Evolutionary conservation across 179 eudicot species (phyloP).

Genomic region (Nepenthes alata): DNA sequence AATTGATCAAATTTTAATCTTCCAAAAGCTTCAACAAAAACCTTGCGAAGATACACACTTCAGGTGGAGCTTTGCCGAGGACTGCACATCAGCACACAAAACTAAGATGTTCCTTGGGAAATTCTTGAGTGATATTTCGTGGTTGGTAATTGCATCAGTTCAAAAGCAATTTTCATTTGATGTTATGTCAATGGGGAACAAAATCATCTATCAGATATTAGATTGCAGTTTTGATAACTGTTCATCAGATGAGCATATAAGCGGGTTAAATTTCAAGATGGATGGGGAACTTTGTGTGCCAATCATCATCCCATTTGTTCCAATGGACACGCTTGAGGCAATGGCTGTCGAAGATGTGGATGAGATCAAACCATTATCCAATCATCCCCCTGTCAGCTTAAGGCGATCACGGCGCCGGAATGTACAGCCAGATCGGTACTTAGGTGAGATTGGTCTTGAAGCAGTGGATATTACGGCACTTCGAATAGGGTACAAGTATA

Average conservation of each 20-base stretch:
- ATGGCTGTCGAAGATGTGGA: constrained; percentile 12
- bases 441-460: constrained; percentile 54
- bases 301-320: constrained; percentile 29
- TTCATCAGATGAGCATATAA: constrained; percentile 21
- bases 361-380: constrained; percentile 7
- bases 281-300: constrained; percentile 41
- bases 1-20: constrained; percentile 46
- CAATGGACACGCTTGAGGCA: constrained; percentile 7
- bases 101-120: constrained; percentile 46
- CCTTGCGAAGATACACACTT: constrained; percentile 44
- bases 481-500: constrained; percentile 51
- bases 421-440: constrained; percentile 68
- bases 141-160: constrained; percentile 68
- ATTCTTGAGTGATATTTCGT: constrained; percentile 62
- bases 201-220: constrained; percentile 52
- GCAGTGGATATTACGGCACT: constrained; percentile 40
- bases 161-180: constrained; percentile 48
- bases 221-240: constrained; percentile 25
- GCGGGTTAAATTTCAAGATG: constrained; percentile 46
- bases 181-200: constrained; percentile 41
- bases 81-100: constrained; percentile 43
- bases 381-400: constrained; percentile 33
- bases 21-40: constrained; percentile 48
- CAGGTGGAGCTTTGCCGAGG: constrained; percentile 70
- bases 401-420: constrained; percentile 75